phyloP scores from a whole-genome alignment of 495 filamentous ascomycete genomes.

The Tuber melanosporum region DNA sequence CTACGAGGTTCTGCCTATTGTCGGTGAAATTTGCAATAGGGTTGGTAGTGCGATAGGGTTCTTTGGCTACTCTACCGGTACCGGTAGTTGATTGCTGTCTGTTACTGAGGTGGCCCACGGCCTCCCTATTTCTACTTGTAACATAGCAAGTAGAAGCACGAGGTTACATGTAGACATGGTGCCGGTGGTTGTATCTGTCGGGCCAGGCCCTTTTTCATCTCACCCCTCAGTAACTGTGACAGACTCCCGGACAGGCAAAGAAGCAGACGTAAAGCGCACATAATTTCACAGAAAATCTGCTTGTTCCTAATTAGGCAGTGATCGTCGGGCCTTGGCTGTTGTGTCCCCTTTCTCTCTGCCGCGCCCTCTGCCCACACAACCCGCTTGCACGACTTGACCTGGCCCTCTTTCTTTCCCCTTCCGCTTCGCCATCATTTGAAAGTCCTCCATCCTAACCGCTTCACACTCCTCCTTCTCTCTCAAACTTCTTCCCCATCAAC shows the following conservation, averaged over 20 bases:
- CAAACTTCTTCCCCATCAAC: conserved; percentile 44
- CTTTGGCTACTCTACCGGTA: not conserved
- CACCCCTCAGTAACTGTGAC: not conserved
- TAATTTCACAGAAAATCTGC: conserved; percentile 36
- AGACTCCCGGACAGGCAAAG: not conserved
- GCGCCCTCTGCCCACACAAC: conserved; percentile 30
- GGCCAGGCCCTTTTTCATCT: not conserved
- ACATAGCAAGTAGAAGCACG: not conserved
- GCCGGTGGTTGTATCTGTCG: not conserved
- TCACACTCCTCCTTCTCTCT: conserved; percentile 38
- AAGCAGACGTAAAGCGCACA: conserved; percentile 31
- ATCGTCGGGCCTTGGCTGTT: conserved; percentile 34
- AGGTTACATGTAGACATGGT: not conserved
- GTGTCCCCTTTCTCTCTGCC: conserved; percentile 38
- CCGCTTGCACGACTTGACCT: conserved; percentile 20
- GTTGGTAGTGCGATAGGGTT: not conserved
- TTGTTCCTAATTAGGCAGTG: conserved; percentile 25
- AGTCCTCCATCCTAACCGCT: conserved; percentile 42
- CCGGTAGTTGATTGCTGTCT: not conserved
- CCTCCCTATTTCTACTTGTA: not conserved
- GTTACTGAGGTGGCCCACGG: not conserved
- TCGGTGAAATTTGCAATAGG: not conserved
- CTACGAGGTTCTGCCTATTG: not conserved
- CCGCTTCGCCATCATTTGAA: conserved; percentile 41
- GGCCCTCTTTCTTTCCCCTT: conserved; percentile 43